These are phyloP conservation scores for Blastosporella zonata DNA, from an alignment of 1,284 basidiomycete species.

Conservation along the genomic window DNA sequence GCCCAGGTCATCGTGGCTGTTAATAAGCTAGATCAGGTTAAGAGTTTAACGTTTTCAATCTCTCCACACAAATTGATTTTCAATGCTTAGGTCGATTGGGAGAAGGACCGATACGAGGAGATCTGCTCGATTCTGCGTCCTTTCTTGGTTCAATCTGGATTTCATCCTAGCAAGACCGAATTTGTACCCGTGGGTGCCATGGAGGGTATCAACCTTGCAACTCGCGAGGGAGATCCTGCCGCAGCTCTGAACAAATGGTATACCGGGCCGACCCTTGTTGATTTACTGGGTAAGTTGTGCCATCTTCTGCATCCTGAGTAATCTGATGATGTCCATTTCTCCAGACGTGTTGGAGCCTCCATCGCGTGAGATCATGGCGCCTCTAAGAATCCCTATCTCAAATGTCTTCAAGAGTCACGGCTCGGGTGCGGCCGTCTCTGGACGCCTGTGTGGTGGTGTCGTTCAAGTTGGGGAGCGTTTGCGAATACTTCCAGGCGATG, in stretches of 20 bases:
- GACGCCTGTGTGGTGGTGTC: conserved; percentile 85
- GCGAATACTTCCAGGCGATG: conserved; percentile 89
- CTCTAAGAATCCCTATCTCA: conserved; percentile 86
- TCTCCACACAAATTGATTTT: background rate
- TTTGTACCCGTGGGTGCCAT: conserved; percentile 93
- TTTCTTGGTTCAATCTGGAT: conserved; percentile 88
- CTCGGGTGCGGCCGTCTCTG: conserved; percentile 80
- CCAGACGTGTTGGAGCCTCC: conserved; percentile 84
- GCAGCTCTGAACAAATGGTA: conserved; percentile 74
- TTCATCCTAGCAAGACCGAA: conserved; percentile 71
- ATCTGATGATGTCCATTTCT: background rate
- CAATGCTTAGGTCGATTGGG: conserved; percentile 73
- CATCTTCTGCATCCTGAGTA: background rate
- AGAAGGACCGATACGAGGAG: conserved; percentile 79
- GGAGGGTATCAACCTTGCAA: conserved; percentile 83
- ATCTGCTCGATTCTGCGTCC: conserved; percentile 74
- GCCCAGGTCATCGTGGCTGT: conserved; percentile 90
- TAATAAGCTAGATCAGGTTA: conserved; percentile 91
- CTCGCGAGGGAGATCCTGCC: conserved; percentile 46
- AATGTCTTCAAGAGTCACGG: conserved; percentile 94
- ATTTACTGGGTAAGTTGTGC: conserved; percentile 66
- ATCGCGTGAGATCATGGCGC: conserved; percentile 69
- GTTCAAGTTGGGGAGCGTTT: conserved; percentile 91
- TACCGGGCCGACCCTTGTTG: conserved; percentile 79
- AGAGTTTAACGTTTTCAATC: background rate